phyloP scores from a whole-genome alignment of 2,329 filamentous ascomycete species.

The Didymella pinodella region DNA sequence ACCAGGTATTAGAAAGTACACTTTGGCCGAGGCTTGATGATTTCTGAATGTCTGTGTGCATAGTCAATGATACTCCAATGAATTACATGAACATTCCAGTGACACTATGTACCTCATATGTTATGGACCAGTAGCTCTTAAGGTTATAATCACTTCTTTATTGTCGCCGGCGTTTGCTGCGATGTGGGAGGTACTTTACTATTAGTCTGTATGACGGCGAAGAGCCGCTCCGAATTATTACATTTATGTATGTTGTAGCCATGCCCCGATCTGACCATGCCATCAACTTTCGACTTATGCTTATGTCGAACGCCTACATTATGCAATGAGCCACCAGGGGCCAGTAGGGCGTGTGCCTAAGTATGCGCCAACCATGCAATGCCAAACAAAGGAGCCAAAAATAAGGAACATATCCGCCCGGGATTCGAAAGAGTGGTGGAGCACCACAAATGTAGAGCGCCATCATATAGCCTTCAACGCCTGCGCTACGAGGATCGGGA shows the following conservation, averaged over 20 bases:
- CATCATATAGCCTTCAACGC: slow-evolving; percentile 30
- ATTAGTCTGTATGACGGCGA: neutral
- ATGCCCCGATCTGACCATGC: neutral
- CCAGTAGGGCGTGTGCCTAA: neutral
- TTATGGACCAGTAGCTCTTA: too few species aligned
- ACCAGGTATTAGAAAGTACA: slow-evolving; percentile 51
- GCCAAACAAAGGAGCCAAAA: slow-evolving; percentile 13
- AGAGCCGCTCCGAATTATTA: slow-evolving; percentile 14
- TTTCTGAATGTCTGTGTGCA: neutral
- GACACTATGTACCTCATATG: too few species aligned
- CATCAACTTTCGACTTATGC: neutral
- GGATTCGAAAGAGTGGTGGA: neutral
- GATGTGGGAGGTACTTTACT: neutral
- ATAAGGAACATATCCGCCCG: neutral
- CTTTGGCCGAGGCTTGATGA: neutral
- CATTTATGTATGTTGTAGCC: neutral
- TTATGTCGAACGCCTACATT: slow-evolving; percentile 4
- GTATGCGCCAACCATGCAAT: slow-evolving; percentile 22
- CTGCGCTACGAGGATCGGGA: slow-evolving; percentile 37
- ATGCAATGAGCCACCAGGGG: slow-evolving; percentile 5
- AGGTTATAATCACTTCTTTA: too few species aligned
- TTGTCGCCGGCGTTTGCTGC: too few species aligned
- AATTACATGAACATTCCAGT: neutral
- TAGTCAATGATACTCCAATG: slow-evolving; percentile 11
- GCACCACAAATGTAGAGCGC: neutral